These are phyloP conservation scores for Aspergillus novoparasiticus DNA, from an alignment of 2,329 filamentous ascomycete genomes.

Conservation along the genomic window DNA sequence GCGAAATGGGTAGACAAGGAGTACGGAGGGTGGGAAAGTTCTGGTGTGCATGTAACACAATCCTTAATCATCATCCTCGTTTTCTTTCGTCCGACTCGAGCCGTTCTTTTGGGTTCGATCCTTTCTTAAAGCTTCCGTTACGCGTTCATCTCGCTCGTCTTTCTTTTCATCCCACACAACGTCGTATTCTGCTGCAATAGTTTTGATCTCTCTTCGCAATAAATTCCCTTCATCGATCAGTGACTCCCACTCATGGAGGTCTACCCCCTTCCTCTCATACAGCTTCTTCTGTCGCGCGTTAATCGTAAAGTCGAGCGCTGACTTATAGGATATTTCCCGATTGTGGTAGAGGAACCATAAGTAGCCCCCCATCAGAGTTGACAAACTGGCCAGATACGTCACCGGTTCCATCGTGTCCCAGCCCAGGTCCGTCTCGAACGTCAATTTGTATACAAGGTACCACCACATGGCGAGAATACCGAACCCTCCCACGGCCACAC, in stretches of 20 bases:
- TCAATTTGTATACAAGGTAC: constrained; percentile 72
- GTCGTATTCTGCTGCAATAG: constrained; percentile 82
- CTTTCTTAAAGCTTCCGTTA: constrained; percentile 56
- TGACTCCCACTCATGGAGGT: constrained; percentile 74
- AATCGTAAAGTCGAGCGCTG: constrained; percentile 84
- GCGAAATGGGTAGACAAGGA: constrained; percentile 32
- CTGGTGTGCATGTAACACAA: neutral
- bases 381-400: constrained; percentile 84
- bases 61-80: constrained; percentile 10
- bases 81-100: neutral
- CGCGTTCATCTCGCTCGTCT: constrained; percentile 68
- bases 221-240: constrained; percentile 79
- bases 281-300: constrained; percentile 74
- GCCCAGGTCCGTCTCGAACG: constrained; percentile 72
- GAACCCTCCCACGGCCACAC: constrained; percentile 79
- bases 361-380: constrained; percentile 85
- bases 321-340: constrained; percentile 82
- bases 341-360: constrained; percentile 94
- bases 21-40: neutral
- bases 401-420: constrained; percentile 93
- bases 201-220: constrained; percentile 75
- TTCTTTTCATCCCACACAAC: constrained; percentile 82
- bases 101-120: constrained; percentile 46
- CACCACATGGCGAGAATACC: constrained; percentile 75
- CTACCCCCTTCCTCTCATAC: constrained; percentile 75